A percentile compares a stretch with the other conserved stretches of the same genome.
phyloP scores from a whole-genome alignment of 768 basidiomycete species.

The Naganishia randhawae region DNA sequence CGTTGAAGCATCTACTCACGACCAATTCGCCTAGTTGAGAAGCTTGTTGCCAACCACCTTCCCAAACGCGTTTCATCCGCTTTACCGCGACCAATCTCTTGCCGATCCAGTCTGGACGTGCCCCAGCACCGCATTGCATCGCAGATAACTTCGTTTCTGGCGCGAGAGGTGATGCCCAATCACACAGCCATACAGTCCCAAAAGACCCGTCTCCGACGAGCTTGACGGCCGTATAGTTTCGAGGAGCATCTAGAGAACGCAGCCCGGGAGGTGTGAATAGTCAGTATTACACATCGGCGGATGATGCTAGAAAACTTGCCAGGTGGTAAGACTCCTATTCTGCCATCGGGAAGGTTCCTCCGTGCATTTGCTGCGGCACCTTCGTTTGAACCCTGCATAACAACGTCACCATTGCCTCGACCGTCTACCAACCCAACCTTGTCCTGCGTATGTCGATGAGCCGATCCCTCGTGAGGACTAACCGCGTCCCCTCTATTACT shows the following conservation, averaged over 20 bases:
- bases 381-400: constrained; percentile 6
- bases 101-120: constrained; percentile 86
- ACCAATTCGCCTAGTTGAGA: constrained; percentile 83
- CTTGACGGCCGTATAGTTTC: constrained; percentile 91
- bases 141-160: constrained; percentile 84
- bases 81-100: constrained; percentile 95
- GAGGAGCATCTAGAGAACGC: constrained; percentile 74
- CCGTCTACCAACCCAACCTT: constrained; percentile 1
- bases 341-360: constrained; percentile 17
- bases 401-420: constrained; percentile 10
- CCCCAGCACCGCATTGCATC: constrained; percentile 92
- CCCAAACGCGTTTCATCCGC: constrained; percentile 96
- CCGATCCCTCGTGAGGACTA: neutral
- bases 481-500: constrained; percentile 1
- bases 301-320: constrained; percentile 8
- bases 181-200: constrained; percentile 96
- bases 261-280: neutral
- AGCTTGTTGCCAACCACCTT: constrained; percentile 98
- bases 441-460: neutral
- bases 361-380: constrained; percentile 5
- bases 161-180: constrained; percentile 95
- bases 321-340: constrained; percentile 29
- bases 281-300: neutral
- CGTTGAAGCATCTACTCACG: constrained; percentile 36
- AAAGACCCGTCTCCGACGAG: constrained; percentile 97